These are phyloP conservation scores for Aspergillus terreus DNA, from an alignment of 2,329 filamentous ascomycete genomes.

Conservation along the genomic window DNA sequence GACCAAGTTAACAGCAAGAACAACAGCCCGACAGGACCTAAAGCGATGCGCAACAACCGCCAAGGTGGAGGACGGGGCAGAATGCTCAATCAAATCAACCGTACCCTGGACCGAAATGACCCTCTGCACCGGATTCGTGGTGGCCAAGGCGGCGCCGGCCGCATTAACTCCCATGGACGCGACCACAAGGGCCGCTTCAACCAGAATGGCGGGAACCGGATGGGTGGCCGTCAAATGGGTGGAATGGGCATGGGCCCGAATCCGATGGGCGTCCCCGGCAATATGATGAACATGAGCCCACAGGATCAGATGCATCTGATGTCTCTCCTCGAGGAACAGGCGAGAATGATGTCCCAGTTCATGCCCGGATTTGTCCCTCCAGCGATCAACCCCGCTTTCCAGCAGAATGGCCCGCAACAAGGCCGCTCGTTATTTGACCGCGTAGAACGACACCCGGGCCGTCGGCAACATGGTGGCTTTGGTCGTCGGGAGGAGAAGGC, in stretches of 20 bases:
- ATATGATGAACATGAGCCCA: slow-evolving; percentile 55
- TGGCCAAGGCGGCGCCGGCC: slow-evolving; percentile 62
- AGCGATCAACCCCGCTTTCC: slow-evolving; percentile 53
- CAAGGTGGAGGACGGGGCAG: slow-evolving; percentile 63
- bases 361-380: slow-evolving; percentile 54
- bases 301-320: slow-evolving; percentile 71
- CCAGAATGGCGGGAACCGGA: slow-evolving; percentile 38
- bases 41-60: slow-evolving; percentile 81
- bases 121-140: slow-evolving; percentile 72
- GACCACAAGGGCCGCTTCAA: slow-evolving; percentile 64
- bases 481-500: slow-evolving; percentile 41
- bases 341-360: slow-evolving; percentile 76
- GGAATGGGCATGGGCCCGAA: slow-evolving; percentile 39
- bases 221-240: slow-evolving; percentile 46
- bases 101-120: slow-evolving; percentile 77
- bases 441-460: slow-evolving; percentile 48
- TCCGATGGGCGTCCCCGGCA: slow-evolving; percentile 32
- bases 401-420: slow-evolving; percentile 42
- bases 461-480: slow-evolving; percentile 54
- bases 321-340: slow-evolving; percentile 79
- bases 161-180: slow-evolving; percentile 75
- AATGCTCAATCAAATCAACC: slow-evolving; percentile 80
- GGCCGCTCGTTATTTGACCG: slow-evolving; percentile 71
- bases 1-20: slow-evolving; percentile 36
- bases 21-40: slow-evolving; percentile 82